phyloP scores from a whole-genome alignment of 768 basidiomycete genomes.

The Auricularia heimuer region DNA sequence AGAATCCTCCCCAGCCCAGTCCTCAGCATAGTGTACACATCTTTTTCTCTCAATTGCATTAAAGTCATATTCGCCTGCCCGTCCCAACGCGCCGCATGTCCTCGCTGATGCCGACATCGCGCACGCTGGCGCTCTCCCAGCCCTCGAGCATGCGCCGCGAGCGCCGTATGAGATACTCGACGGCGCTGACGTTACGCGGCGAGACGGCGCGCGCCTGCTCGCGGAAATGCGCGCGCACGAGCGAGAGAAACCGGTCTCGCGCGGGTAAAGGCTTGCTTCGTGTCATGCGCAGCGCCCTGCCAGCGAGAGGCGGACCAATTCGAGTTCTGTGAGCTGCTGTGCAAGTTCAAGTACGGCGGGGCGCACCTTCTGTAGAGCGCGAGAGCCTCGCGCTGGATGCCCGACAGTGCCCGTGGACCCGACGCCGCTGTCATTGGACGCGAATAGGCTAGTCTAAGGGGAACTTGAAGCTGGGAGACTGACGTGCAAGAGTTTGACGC shows the following conservation, averaged over 20 bases:
- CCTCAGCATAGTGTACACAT: not conserved
- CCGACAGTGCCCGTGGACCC: constrained; percentile 25
- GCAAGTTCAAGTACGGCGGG: constrained; percentile 17
- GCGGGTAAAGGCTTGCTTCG: constrained; percentile 51
- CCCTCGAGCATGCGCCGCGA: constrained; percentile 53
- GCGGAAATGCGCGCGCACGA: constrained; percentile 61
- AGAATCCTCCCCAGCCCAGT: not conserved
- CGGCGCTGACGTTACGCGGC: constrained; percentile 53
- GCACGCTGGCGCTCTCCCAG: constrained; percentile 57
- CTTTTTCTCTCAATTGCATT: too few relatives aligned
- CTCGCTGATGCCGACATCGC: constrained; percentile 63
- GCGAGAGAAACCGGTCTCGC: constrained; percentile 56
- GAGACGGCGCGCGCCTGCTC: constrained; percentile 50
- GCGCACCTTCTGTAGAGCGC: constrained; percentile 40
- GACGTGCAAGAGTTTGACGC: not conserved
- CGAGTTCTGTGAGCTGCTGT: not conserved
- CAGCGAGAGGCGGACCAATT: not conserved
- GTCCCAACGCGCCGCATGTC: constrained; percentile 60
- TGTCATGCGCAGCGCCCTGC: constrained; percentile 68
- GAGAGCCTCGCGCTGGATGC: constrained; percentile 44
- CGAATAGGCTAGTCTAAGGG: not conserved
- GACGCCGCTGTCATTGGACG: not conserved
- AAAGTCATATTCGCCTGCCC: constrained; percentile 8
- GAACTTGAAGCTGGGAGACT: not conserved
- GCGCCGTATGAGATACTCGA: constrained; percentile 71